These are phyloP conservation scores for Colletotrichum ledebouriae DNA, from an alignment of 2,329 filamentous ascomycete genomes.

Conservation along the genomic window DNA sequence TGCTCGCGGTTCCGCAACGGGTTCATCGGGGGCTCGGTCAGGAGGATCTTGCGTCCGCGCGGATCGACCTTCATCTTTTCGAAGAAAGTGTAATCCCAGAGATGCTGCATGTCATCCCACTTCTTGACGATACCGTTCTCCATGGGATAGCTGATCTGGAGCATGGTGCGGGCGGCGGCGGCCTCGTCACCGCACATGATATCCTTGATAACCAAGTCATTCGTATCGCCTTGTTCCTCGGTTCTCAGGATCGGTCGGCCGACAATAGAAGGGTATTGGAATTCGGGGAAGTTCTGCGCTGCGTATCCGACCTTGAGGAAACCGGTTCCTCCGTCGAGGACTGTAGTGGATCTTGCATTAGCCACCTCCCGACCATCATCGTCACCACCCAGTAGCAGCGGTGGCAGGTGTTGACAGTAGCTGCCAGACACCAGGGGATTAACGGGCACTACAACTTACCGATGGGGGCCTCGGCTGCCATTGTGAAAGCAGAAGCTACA, in stretches of 20 bases:
- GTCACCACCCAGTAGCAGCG: constrained; percentile 1
- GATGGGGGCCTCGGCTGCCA: constrained; percentile 70
- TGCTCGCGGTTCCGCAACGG: constrained; percentile 95
- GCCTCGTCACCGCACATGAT: constrained; percentile 99
- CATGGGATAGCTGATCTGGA: constrained; percentile 99
- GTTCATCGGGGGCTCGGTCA: constrained; percentile 98
- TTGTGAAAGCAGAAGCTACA: constrained; percentile 50
- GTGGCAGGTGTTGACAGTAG: constrained; percentile 3
- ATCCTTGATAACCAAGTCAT: constrained; percentile 84
- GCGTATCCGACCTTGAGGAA: constrained; percentile 99
- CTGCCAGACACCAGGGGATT: neutral
- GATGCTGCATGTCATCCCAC: constrained; percentile 99
- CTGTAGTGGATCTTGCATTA: constrained; percentile 60
- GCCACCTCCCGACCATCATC: constrained; percentile 36
- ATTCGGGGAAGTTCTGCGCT: constrained; percentile 98
- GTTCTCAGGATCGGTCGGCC: constrained; percentile 97
- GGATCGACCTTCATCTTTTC: constrained; percentile 97
- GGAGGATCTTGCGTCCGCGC: constrained; percentile 92
- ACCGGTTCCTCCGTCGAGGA: constrained; percentile 99
- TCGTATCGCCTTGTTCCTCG: constrained; percentile 78
- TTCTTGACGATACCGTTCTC: constrained; percentile 99
- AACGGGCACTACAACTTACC: constrained; percentile 55
- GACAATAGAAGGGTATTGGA: constrained; percentile 98
- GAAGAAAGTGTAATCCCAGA: constrained; percentile 99
- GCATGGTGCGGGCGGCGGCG: constrained; percentile 93